Evolutionary conservation across 495 filamentous ascomycete genomes (phyloP), one percentile per base, ranked within the genome.

Genomic region (Schizothecium vesticola): DNA sequence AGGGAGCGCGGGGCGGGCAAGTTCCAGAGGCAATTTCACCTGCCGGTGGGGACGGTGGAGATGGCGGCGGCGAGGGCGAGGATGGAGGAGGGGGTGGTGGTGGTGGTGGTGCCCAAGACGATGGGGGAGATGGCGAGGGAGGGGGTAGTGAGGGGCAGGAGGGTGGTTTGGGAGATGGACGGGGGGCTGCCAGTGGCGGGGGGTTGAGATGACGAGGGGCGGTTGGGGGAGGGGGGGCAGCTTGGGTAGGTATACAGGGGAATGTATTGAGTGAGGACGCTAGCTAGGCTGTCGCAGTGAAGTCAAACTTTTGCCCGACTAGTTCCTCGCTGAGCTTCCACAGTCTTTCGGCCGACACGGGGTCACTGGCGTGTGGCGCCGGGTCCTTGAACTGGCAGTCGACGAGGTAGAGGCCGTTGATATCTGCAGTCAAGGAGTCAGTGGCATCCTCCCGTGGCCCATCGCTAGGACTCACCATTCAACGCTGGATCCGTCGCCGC

Each of bases 401-500:
- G 3, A 73, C 61, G 19, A 83, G 59, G 59, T 82, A 83, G 22
- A 81, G 62, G 11, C 76, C 80, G 56, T 72, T 74, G 26, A 67
- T 71, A 69, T 72, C 84, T 84, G 56, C 58, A 59, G 56, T 28
- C 3, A 25, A 36, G 1, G 4, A 59, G 58, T 72, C 29, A 71
- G 68, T 26, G 65, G 63, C 25, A 31, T 59, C 1, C 11, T 11
- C 12, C 28, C 26, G 25, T 59, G 7, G 13, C 22, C 51, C 16
- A 33, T 21, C 23, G 1, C 11, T 11, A 24, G 23, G 10, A 43
- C n/a, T 22, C 70, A 84, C 83, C 77, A 60, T 78, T 79, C 13
- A 87, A 60, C 6, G 72, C 76, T 0, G 85, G 84, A 69, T 89
- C 85, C 69, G 88, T 79, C 0, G 86, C 86, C 1, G 86, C 87